Evolutionary conservation across 83 land plant species (phyloP).

Genomic region (Picea mariana): DNA sequence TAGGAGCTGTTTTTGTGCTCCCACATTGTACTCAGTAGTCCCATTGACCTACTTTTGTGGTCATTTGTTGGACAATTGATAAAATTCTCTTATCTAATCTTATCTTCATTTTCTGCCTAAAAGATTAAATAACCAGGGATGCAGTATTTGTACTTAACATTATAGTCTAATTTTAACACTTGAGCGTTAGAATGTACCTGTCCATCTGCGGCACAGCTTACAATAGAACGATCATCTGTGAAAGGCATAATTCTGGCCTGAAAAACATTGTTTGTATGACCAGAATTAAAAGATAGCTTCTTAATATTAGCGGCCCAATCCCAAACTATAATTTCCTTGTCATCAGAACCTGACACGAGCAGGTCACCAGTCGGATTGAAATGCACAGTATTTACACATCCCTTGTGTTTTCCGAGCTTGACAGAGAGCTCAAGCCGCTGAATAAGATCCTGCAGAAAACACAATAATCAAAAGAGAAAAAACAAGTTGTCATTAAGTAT

Average conservation of each 20-base stretch:
- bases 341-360: conserved; percentile 91
- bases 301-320: conserved; percentile 75
- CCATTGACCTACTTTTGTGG: background rate
- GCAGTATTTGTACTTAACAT: background rate
- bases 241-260: conserved; percentile 94
- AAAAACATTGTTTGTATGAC: conserved; percentile 87
- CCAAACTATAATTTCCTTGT: conserved; percentile 79
- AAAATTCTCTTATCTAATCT: background rate
- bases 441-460: conserved; percentile 62
- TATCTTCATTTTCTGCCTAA: background rate
- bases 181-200: conserved; percentile 51
- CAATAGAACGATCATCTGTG: conserved; percentile 72
- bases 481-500: background rate
- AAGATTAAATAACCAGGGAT: background rate
- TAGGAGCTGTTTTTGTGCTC: background rate
- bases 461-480: background rate
- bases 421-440: conserved; percentile 54
- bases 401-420: conserved; percentile 67
- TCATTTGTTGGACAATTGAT: too few species aligned
- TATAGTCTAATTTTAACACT: background rate
- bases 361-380: conserved; percentile 80
- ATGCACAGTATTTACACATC: conserved; percentile 87
- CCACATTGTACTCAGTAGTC: background rate
- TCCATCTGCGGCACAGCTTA: conserved; percentile 98
- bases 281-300: conserved; percentile 69